phyloP scores from a whole-genome alignment of 768 basidiomycete species.

The Agrocybe praecox region DNA sequence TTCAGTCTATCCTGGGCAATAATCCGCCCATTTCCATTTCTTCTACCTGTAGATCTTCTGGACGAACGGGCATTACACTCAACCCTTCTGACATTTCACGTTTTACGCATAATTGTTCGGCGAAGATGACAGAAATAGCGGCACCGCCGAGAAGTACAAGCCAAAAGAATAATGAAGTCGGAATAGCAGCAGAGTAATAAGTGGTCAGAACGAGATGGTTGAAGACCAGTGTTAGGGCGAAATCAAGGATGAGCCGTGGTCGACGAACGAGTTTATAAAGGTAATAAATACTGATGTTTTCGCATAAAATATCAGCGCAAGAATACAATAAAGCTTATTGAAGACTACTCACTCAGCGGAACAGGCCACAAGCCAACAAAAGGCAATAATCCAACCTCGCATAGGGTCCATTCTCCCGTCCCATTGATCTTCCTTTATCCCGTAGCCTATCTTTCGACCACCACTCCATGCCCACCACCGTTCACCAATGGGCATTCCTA shows the following conservation, averaged over 20 bases:
- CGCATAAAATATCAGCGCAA: constrained; percentile 5
- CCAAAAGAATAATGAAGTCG: constrained; percentile 95
- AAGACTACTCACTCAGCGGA: constrained; percentile 76
- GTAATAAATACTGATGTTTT: constrained; percentile 59
- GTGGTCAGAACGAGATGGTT: constrained; percentile 93
- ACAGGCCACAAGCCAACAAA: constrained; percentile 84
- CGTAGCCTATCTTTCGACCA: constrained; percentile 72
- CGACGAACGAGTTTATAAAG: constrained; percentile 87
- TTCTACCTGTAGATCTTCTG: constrained; percentile 56
- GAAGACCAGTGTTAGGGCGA: constrained; percentile 87
- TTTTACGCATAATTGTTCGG: constrained; percentile 91
- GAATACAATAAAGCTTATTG: background rate
- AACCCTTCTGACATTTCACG: constrained; percentile 90
- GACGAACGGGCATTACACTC: constrained; percentile 49
- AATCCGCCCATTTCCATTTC: constrained; percentile 61
- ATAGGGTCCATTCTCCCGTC: constrained; percentile 74
- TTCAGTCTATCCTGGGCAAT: constrained; percentile 40
- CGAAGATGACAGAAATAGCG: constrained; percentile 72
- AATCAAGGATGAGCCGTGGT: constrained; percentile 94
- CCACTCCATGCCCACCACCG: constrained; percentile 85
- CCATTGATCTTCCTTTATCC: constrained; percentile 56
- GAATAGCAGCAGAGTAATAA: constrained; percentile 82
- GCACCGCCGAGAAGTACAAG: constrained; percentile 71
- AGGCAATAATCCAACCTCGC: constrained; percentile 89
- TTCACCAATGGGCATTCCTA: constrained; percentile 61